A percentile compares a stretch with the other conserved stretches of the same genome.
These are phyloP conservation scores for Scytalidium lignicola DNA, from an alignment of 2,329 filamentous ascomycete species.

Conservation along the genomic window DNA sequence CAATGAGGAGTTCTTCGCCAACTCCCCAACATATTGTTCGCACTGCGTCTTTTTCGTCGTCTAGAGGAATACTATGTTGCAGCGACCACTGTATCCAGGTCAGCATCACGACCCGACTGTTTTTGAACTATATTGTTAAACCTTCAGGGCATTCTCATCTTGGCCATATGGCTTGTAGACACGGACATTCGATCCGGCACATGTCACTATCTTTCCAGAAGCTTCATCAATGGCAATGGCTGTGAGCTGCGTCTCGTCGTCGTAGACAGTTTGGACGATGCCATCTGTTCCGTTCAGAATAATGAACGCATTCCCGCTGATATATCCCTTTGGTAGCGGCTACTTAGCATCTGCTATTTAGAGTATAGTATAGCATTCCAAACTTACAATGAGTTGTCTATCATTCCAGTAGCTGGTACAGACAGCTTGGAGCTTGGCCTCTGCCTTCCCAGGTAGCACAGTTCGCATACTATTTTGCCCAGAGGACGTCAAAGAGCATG, in stretches of 20 bases:
- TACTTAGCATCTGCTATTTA: constrained; percentile 7
- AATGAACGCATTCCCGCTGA: constrained; percentile 82
- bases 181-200: constrained; percentile 60
- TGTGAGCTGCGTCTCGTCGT: constrained; percentile 64
- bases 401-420: constrained; percentile 69
- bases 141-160: constrained; percentile 68
- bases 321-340: constrained; percentile 60
- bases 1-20: constrained; percentile 78
- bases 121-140: too few relatives aligned
- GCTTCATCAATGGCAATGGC: constrained; percentile 76
- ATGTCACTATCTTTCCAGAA: constrained; percentile 79
- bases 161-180: constrained; percentile 73
- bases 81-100: constrained; percentile 50
- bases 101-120: constrained; percentile 15
- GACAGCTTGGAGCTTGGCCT: constrained; percentile 71
- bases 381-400: constrained; percentile 65
- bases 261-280: constrained; percentile 86
- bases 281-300: constrained; percentile 70
- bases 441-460: constrained; percentile 74
- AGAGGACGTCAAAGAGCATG: background rate
- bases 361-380: background rate
- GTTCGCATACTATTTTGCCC: constrained; percentile 59
- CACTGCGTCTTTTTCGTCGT: constrained; percentile 36
- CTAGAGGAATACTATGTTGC: constrained; percentile 53
- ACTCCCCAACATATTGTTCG: constrained; percentile 79